Percentiles rank a stretch among this genome's conserved stretches.
phyloP scores from a whole-genome alignment of 1,139 yeast species.

The Pichia sp. region DNA sequence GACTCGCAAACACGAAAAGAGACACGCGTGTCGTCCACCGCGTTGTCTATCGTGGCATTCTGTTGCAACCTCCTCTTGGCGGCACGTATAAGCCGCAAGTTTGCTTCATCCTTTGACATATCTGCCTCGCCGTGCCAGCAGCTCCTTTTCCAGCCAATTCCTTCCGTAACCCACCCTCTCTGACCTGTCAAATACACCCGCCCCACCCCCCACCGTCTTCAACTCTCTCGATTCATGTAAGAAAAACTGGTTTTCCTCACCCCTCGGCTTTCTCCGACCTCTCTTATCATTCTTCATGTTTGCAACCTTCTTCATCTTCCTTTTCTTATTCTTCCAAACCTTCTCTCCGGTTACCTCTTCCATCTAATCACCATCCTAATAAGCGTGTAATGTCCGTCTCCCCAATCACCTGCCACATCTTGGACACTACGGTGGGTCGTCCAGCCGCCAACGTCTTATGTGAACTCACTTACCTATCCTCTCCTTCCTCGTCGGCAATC shows the following conservation, averaged over 20 bases:
- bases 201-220: not conserved
- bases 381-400: slow-evolving; percentile 21
- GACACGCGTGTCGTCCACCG: slow-evolving; percentile 2
- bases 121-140: not conserved
- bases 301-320: not conserved
- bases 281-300: not conserved
- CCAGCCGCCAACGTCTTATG: slow-evolving; percentile 72
- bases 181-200: no score
- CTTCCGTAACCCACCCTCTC: no score
- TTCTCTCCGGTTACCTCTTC: no score
- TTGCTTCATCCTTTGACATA: not conserved
- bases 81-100: slow-evolving; percentile 4
- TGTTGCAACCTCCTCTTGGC: slow-evolving; percentile 4
- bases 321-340: no score
- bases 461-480: slow-evolving; percentile 44
- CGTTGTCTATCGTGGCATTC: slow-evolving; percentile 1
- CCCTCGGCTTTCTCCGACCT: not conserved
- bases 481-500: slow-evolving; percentile 34
- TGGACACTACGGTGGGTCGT: slow-evolving; percentile 77
- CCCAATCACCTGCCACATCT: slow-evolving; percentile 81
- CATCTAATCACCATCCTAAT: no score
- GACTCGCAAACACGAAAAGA: not conserved
- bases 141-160: not conserved
- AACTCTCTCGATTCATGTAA: not conserved
- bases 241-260: not conserved